Percentiles rank a stretch among this genome's conserved stretches.
These are phyloP conservation scores for Moringa oleifera DNA, from an alignment of 345 rosid species.

Conservation along the genomic window DNA sequence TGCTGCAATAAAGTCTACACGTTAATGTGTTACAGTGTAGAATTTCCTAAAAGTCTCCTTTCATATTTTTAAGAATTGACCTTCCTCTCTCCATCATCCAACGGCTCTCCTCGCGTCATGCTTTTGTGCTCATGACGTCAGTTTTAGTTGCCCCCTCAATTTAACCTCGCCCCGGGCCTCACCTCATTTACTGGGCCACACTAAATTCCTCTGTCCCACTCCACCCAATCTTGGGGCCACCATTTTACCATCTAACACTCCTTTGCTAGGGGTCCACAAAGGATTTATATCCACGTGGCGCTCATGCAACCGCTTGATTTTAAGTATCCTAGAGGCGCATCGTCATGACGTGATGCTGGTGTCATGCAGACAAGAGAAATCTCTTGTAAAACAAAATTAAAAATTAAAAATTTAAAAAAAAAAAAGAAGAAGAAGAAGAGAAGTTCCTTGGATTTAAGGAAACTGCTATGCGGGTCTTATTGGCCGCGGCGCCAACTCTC, in stretches of 20 bases:
- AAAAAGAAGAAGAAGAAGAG: too few relatives aligned
- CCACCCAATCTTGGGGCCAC: background rate
- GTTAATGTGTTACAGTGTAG: conserved; percentile 1
- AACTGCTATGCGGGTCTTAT: conserved; percentile 29
- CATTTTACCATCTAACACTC: too few relatives aligned
- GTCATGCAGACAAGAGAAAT: background rate
- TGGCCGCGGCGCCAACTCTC: conserved; percentile 41
- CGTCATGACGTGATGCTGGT: conserved; percentile 39
- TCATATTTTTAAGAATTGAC: background rate
- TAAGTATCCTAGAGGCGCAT: conserved; percentile 7
- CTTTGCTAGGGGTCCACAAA: too few relatives aligned
- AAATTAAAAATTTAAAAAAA: too few relatives aligned
- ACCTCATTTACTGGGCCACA: background rate
- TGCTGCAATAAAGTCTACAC: conserved; percentile 15
- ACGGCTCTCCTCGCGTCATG: conserved; percentile 26
- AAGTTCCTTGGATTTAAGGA: conserved; percentile 13
- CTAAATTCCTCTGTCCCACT: background rate
- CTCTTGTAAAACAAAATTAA: too few relatives aligned
- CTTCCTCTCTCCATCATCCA: background rate
- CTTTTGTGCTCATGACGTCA: conserved; percentile 30
- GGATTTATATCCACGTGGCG: conserved; percentile 13
- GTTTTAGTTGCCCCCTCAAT: background rate
- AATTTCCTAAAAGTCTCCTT: background rate
- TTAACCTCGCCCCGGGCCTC: background rate
- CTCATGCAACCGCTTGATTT: conserved; percentile 8